Base-by-base conservation (phyloP, 1,284 basidiomycete species). In the Takashimella tepidaria region DNA sequence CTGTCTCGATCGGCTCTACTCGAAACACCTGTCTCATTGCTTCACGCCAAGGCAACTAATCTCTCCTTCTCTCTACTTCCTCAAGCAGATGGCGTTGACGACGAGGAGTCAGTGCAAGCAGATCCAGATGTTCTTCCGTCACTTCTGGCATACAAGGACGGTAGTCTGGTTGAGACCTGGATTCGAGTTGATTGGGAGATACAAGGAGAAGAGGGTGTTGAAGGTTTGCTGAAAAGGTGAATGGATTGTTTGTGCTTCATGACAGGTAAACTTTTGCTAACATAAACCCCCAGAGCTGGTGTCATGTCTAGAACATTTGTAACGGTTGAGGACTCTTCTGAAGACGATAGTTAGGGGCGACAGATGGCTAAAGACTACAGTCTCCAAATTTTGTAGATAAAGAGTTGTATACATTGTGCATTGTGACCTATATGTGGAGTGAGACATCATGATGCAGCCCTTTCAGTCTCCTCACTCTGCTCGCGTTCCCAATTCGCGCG, bases 111-210 rank as follows among this genome's bases (percentile, higher is more conserved):
- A 44, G 45, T 54, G 19, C 42, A 24, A 53, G 59, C 72, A 1
- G 74, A 76, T 59, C 66, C 67, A 2, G 74, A 74, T 43, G 74
- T 76, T 1, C 54, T 76, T n/a, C 74, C 74, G 8, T 68, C 69
- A 3, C 50, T 76, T 41, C 62, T 76, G 41, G 68, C 66, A 11
- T 76, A 76, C 48, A 63, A 62, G 27, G 61, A 69, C 50, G 74
- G 74, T 26, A 72, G 70, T 55, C 60, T 69, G 45, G 31, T 37
- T 8, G 44, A 42, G 41, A 74, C 57, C 24, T 73, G 69, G 67
- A 66, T 70, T 0, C 62, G 73, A 41, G 69, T 73, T 8, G 73
- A 75, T 58, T 67, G 70, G 65, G 71, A 73, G 47, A 51, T 70
- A 3, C 52, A 51, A 3, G 59, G 64, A 27, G 64, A 61, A 41